Evolutionary conservation across 192 early-diverging fungal genomes (phyloP).

Genomic region (Jimgerdemannia flammicorona): DNA sequence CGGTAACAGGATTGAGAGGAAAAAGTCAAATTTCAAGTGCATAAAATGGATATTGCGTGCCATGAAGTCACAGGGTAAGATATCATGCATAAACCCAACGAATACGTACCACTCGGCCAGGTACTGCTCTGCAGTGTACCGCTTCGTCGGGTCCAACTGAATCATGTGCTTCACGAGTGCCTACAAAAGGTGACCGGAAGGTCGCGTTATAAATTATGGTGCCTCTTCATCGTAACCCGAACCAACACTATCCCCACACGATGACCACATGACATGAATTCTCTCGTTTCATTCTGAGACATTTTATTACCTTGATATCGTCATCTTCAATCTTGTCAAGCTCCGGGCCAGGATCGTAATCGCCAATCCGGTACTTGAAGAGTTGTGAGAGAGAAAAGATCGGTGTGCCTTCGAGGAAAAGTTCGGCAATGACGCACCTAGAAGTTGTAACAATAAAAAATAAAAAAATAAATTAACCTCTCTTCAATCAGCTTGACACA

Average conservation of each 20-base stretch:
- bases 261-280: neutral
- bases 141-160: constrained; percentile 69
- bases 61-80: too few relatives aligned
- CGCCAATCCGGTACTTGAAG: constrained; percentile 81
- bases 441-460: neutral
- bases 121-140: constrained; percentile 74
- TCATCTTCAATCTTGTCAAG: constrained; percentile 81
- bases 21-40: neutral
- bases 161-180: constrained; percentile 85
- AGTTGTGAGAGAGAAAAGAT: constrained; percentile 91
- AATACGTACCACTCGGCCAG: constrained; percentile 62
- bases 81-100: neutral
- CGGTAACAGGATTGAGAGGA: neutral
- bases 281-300: constrained; percentile 1
- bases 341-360: constrained; percentile 64
- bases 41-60: neutral
- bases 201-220: neutral
- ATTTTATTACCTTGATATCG: constrained; percentile 56
- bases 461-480: neutral
- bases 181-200: constrained; percentile 15
- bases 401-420: constrained; percentile 90
- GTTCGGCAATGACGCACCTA: constrained; percentile 84
- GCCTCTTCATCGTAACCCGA: neutral
- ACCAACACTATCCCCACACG: too few relatives aligned
- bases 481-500: too few relatives aligned